Conservation (phyloP, 2,329 filamentous ascomycete species). For the Epichloe elymi region DNA sequence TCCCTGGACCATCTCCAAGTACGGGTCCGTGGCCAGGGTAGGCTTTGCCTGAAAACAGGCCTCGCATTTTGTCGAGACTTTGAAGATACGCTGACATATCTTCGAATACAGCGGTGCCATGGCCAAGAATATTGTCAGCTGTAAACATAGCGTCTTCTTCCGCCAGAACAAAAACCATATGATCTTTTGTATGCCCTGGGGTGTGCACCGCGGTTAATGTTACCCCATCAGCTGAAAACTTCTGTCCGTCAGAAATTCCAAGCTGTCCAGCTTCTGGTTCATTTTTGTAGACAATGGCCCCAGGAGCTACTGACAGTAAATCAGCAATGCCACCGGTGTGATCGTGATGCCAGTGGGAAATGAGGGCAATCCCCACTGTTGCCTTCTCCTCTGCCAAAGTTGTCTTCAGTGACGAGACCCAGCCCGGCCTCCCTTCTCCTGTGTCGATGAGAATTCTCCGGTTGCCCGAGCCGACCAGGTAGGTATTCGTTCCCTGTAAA, state of each 20-base stretch:
- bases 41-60: slow-evolving; percentile 50
- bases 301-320: slow-evolving; percentile 49
- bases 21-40: slow-evolving; percentile 85
- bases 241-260: slow-evolving; percentile 35
- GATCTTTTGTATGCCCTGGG: slow-evolving; percentile 65
- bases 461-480: slow-evolving; percentile 67
- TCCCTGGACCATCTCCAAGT: slow-evolving; percentile 56
- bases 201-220: slow-evolving; percentile 51
- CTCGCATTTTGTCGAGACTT: slow-evolving; percentile 57
- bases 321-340: slow-evolving; percentile 67
- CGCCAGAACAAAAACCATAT: slow-evolving; percentile 63
- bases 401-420: slow-evolving; percentile 52
- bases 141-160: slow-evolving; percentile 81
- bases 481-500: slow-evolving; percentile 81
- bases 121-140: slow-evolving; percentile 77
- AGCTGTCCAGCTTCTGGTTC: slow-evolving; percentile 38
- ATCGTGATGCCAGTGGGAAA: slow-evolving; percentile 90
- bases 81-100: slow-evolving; percentile 55
- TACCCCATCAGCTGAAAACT: slow-evolving; percentile 44
- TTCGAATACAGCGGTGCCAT: slow-evolving; percentile 78
- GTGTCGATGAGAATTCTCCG: slow-evolving; percentile 78
- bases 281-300: slow-evolving; percentile 53
- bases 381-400: slow-evolving; percentile 57
- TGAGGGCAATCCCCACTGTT: slow-evolving; percentile 52
- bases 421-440: slow-evolving; percentile 65